Evolutionary conservation across 768 basidiomycete species (phyloP).

Genomic region (Kwoniella mangroviensis): DNA sequence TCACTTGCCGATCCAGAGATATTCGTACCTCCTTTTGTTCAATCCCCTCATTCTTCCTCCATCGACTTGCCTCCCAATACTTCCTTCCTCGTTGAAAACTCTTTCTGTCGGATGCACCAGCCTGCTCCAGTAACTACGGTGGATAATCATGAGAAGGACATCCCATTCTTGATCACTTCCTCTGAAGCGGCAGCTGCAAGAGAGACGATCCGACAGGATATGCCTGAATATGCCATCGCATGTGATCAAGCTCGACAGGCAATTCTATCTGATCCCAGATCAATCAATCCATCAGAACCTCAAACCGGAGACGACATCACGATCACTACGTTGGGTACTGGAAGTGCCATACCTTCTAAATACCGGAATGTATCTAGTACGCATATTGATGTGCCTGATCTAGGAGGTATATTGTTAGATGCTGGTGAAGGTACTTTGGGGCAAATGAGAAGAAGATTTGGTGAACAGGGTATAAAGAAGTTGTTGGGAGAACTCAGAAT

Average conservation of each 20-base stretch:
- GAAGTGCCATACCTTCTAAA: slow-evolving; percentile 80
- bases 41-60: slow-evolving; percentile 57
- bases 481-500: slow-evolving; percentile 73
- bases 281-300: not conserved
- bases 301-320: slow-evolving; percentile 67
- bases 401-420: slow-evolving; percentile 80
- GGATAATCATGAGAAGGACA: slow-evolving; percentile 30
- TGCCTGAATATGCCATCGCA: slow-evolving; percentile 59
- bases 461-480: slow-evolving; percentile 54
- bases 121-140: slow-evolving; percentile 22
- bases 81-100: slow-evolving; percentile 58
- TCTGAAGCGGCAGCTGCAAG: slow-evolving; percentile 55
- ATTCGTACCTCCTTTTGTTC: slow-evolving; percentile 70
- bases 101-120: slow-evolving; percentile 45
- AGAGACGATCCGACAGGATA: slow-evolving; percentile 53
- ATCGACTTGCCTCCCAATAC: slow-evolving; percentile 63
- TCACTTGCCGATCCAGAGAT: slow-evolving; percentile 72
- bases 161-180: slow-evolving; percentile 25
- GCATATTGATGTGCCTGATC: slow-evolving; percentile 72
- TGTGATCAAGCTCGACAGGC: slow-evolving; percentile 58
- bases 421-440: slow-evolving; percentile 92
- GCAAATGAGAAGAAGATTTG: slow-evolving; percentile 79
- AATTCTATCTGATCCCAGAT: slow-evolving; percentile 15
- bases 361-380: slow-evolving; percentile 83
- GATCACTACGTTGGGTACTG: slow-evolving; percentile 82